A percentile compares a stretch with the other conserved stretches of the same genome.
phyloP scores from a whole-genome alignment of 805 yeast species.

The Starmerella stellata region DNA sequence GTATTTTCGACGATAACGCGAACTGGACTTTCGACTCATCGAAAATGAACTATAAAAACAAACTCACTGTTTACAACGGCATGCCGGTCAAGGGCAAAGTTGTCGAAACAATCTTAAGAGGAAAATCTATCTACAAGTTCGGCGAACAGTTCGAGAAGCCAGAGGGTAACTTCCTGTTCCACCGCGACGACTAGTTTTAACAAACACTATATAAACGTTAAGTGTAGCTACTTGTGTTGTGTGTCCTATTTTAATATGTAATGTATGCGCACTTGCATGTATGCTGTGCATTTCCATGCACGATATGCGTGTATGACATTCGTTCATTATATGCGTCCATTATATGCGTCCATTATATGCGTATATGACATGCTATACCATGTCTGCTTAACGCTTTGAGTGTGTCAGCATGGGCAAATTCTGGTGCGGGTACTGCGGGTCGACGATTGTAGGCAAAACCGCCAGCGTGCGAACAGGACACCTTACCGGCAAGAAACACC shows the following conservation, averaged over 20 bases:
- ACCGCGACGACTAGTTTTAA: conserved; percentile 4
- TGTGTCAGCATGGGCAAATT: conserved; percentile 10
- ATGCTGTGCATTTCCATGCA: no score
- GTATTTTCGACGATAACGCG: conserved; percentile 53
- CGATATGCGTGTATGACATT: no score
- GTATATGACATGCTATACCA: no score
- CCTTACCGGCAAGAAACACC: conserved; percentile 14
- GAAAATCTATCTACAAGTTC: conserved; percentile 40
- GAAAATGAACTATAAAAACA: conserved; percentile 51
- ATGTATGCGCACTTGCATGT: no score
- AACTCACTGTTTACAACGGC: conserved; percentile 75
- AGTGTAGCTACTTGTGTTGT: no score
- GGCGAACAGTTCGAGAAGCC: conserved; percentile 13
- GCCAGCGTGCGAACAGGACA: conserved; percentile 13
- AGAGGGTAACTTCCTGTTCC: conserved; percentile 13
- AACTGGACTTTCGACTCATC: conserved; percentile 28
- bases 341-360: no score
- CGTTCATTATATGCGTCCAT: no score
- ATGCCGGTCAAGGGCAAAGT: conserved; percentile 52
- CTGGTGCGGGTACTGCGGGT: conserved; percentile 16
- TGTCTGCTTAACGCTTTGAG: no score
- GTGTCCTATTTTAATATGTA: no score
- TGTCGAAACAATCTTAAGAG: conserved; percentile 62
- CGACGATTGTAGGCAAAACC: conserved; percentile 15
- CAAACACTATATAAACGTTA: no score